A percentile compares a stretch with the other conserved stretches of the same genome.
phyloP scores from a whole-genome alignment of 768 basidiomycete species.

The Boletus insuetus region DNA sequence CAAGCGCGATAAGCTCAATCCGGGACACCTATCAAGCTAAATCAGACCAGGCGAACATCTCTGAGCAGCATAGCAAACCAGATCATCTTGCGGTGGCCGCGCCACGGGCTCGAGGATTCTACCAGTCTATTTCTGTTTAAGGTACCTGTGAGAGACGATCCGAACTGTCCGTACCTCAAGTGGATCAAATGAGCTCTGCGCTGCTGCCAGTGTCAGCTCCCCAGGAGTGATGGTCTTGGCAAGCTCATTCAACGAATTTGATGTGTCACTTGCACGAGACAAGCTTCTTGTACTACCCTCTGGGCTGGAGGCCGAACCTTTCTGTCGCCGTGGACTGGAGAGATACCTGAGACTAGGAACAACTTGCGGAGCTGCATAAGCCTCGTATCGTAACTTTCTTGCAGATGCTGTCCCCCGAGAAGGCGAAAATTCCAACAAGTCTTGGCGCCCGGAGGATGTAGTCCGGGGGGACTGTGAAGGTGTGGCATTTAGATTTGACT shows the following conservation, averaged over 20 bases:
- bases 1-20: conserved; percentile 68
- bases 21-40: conserved; percentile 29
- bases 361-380: conserved; percentile 63
- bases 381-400: conserved; percentile 61
- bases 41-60: conserved; percentile 12
- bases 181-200: conserved; percentile 12
- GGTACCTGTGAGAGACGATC: background rate
- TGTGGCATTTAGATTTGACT: conserved; percentile 6
- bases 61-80: conserved; percentile 15
- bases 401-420: conserved; percentile 30
- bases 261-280: conserved; percentile 24
- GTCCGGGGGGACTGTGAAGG: conserved; percentile 9
- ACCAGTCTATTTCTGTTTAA: conserved; percentile 14
- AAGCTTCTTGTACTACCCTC: conserved; percentile 32
- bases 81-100: conserved; percentile 12
- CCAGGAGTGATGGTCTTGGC: conserved; percentile 30
- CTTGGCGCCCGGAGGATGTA: conserved; percentile 15
- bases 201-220: conserved; percentile 29
- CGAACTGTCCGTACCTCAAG: conserved; percentile 18
- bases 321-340: conserved; percentile 29
- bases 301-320: conserved; percentile 38
- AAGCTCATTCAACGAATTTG: conserved; percentile 25
- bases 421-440: conserved; percentile 16
- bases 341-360: conserved; percentile 42
- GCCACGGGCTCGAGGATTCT: background rate